These are phyloP conservation scores for Anisodus acutangulus DNA, from an alignment of 257 asterid species.

Conservation along the genomic window DNA sequence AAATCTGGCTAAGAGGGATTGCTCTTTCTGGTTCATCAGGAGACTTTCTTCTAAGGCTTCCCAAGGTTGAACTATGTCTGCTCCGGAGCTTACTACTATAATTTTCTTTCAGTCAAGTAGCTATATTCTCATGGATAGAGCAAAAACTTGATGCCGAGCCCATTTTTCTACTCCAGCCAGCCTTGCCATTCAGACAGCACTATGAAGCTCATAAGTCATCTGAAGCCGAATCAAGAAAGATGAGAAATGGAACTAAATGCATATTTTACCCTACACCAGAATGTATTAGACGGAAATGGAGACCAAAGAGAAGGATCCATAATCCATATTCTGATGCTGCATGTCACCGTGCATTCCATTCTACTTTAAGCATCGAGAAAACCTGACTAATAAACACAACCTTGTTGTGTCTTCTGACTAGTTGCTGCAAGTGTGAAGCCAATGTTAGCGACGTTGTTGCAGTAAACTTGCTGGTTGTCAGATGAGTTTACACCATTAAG, in stretches of 20 bases:
- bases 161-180: not conserved
- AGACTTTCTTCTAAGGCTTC: not conserved
- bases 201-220: not conserved
- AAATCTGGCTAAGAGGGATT: not conserved
- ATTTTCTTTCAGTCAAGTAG: not conserved
- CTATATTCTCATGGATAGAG: not conserved
- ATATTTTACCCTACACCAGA: not conserved
- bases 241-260: not conserved
- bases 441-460: not conserved
- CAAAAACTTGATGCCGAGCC: not conserved
- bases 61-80: not conserved
- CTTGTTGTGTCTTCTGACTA: not conserved
- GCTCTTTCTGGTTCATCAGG: not conserved
- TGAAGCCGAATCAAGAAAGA: not conserved
- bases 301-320: not conserved
- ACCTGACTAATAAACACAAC: conserved; percentile 7
- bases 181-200: not conserved
- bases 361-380: not conserved
- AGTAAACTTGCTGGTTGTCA: not conserved
- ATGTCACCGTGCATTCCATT: not conserved
- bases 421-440: conserved; percentile 9
- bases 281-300: not conserved
- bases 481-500: not conserved
- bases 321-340: not conserved
- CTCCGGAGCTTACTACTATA: not conserved